Conservation (phyloP, 371 early-diverging fungal species). For the Actinomucor elegans region DNA sequence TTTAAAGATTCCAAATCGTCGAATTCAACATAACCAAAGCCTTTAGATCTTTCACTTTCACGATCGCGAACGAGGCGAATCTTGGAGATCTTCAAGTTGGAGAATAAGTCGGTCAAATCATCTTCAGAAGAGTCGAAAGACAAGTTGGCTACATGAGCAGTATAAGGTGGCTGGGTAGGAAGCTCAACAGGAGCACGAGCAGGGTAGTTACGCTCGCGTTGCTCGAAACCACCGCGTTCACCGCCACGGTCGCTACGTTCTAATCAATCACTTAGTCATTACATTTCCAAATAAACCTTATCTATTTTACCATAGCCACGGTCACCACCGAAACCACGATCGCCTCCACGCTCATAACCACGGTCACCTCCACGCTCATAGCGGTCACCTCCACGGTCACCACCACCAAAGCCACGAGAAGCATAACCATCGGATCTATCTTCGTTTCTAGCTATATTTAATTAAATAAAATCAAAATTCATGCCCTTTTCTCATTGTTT, state of each 20-base stretch:
- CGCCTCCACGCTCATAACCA: no score
- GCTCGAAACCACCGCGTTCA: constrained; percentile 43
- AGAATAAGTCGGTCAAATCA: constrained; percentile 74
- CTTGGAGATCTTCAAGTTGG: constrained; percentile 58
- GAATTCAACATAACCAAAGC: constrained; percentile 95
- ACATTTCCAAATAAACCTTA: neutral
- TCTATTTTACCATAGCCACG: constrained; percentile 11
- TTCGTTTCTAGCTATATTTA: constrained; percentile 13
- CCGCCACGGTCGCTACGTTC: constrained; percentile 35
- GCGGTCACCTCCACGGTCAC: constrained; percentile 12
- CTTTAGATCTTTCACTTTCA: constrained; percentile 75
- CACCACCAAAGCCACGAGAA: constrained; percentile 22
- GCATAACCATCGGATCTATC: constrained; percentile 15
- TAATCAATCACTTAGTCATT: neutral
- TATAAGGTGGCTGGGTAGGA: constrained; percentile 87
- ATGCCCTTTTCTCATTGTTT: no score
- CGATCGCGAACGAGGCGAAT: constrained; percentile 75
- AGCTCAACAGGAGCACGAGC: constrained; percentile 64
- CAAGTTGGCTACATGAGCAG: constrained; percentile 87
- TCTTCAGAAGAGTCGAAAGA: constrained; percentile 78
- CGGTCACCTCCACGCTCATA: no score
- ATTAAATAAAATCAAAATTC: neutral
- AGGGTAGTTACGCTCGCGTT: constrained; percentile 31
- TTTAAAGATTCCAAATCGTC: constrained; percentile 79
- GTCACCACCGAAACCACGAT: constrained; percentile 18